Base-by-base conservation (phyloP, 139 green algal species). In the Micractinium conductrix region DNA sequence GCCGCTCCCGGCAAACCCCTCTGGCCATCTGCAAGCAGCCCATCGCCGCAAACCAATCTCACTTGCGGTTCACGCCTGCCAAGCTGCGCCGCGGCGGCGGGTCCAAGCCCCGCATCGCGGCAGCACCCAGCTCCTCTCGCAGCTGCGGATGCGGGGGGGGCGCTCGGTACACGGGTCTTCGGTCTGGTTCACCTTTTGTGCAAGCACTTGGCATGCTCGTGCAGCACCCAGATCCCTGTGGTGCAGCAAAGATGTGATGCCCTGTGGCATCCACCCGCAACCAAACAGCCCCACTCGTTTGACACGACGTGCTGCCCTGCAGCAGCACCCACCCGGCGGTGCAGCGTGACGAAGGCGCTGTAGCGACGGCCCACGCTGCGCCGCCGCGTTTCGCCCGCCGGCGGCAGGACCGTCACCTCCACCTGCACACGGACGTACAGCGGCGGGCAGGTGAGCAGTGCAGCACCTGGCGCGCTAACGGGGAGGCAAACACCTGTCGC, bases 321-420 rank as follows among this genome's bases (percentile, higher is more conserved):
- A n/a, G n/a, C n/a, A n/a, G n/a, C n/a, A n/a, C n/a, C n/a, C 76
- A 91, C 88, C 84, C 74, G 85, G 19, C n/a, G 26, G 58, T 88
- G 72, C 40, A 92, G 84, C 38, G 85, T 89, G 30, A 75, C 68
- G 45, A 92, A 92, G 72, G 85, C 84, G 84, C 67, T 86, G 86
- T 84, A 92, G 48, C 88, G 86, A 9, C 88, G 73, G 43, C 88
- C 79, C 43, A 92, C 88, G 48, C 86, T 89, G 33, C 88, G 86
- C 21, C 44, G 81, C 37, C 80, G 80, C 0, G 86, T 37, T 6
- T 86, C 62, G 16, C 80, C 84, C 19, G 89, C 74, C 14, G 88
- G 88, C 33, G 88, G 86, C 33, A 92, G 45, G 60, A 92, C 86
- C 19, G 78, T 85, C 30, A 92, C 88, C 76, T 92, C 88, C 82